Conservation (phyloP, 2,329 filamentous ascomycete species). For the Trichoderma guizhouense region DNA sequence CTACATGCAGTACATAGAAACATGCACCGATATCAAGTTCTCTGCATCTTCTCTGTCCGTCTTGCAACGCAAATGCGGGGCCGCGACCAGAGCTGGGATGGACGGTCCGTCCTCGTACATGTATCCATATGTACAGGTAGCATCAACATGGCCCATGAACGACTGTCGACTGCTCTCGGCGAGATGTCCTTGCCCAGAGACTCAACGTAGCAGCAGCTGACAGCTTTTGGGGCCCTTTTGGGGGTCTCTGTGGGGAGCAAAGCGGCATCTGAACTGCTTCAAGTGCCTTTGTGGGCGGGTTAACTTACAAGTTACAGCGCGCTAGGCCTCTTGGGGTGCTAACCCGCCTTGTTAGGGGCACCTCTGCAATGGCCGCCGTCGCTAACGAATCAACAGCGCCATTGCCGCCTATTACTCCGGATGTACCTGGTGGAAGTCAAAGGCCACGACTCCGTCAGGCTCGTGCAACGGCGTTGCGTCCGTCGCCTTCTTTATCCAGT, state of each 20-base stretch:
- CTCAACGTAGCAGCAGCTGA: conserved; percentile 17
- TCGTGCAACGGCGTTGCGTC: background rate
- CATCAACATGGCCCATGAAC: conserved; percentile 8
- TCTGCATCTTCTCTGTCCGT: conserved; percentile 5
- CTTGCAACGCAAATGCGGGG: conserved; percentile 17
- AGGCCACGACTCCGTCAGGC: background rate
- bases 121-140: background rate
- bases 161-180: background rate
- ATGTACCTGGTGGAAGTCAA: background rate
- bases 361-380: conserved; percentile 14
- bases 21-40: background rate
- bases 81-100: conserved; percentile 1
- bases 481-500: background rate
- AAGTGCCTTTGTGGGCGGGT: background rate
- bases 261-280: conserved; percentile 11
- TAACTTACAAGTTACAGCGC: background rate
- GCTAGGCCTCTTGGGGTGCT: background rate
- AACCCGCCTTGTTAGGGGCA: background rate
- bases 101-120: background rate
- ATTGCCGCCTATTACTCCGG: conserved; percentile 8
- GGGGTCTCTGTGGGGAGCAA: conserved; percentile 9
- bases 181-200: background rate
- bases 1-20: background rate
- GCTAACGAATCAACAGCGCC: conserved; percentile 14
- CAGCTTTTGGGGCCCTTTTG: background rate